Evolutionary conservation across 768 basidiomycete species (phyloP).

Genomic region (Daedalea quercina): DNA sequence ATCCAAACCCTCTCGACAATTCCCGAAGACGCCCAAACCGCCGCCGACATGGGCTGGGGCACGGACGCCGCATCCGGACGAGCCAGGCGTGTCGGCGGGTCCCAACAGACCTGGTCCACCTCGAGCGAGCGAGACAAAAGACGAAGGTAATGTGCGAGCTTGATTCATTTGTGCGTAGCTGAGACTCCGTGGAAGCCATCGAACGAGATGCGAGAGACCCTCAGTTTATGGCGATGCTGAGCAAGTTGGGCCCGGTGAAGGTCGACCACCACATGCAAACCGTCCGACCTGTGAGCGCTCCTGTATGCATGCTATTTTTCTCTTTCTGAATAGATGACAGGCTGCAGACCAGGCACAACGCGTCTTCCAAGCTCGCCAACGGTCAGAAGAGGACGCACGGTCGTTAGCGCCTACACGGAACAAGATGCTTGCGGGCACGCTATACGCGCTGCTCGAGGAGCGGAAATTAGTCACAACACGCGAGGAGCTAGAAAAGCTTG

Average conservation of each 20-base stretch:
- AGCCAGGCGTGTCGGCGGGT: conserved; percentile 10
- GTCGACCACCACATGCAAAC: conserved; percentile 61
- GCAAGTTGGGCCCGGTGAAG: conserved; percentile 55
- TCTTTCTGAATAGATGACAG: conserved; percentile 1
- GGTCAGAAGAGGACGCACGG: conserved; percentile 50
- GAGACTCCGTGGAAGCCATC: conserved; percentile 36
- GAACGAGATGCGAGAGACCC: conserved; percentile 64
- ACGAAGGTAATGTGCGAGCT: conserved; percentile 30
- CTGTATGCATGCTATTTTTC: background rate
- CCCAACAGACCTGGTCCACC: conserved; percentile 12
- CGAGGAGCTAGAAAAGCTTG: conserved; percentile 42
- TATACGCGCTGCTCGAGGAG: conserved; percentile 56
- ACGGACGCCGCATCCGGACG: conserved; percentile 24
- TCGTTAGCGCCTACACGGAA: conserved; percentile 37
- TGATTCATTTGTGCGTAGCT: background rate
- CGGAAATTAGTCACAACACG: conserved; percentile 41
- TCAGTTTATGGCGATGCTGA: conserved; percentile 61
- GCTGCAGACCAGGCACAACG: conserved; percentile 28
- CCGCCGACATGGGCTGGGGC: conserved; percentile 44
- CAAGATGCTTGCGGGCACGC: conserved; percentile 43
- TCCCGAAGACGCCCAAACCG: conserved; percentile 39
- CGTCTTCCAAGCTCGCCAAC: conserved; percentile 47
- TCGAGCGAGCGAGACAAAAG: conserved; percentile 45
- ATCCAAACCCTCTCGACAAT: conserved; percentile 53
- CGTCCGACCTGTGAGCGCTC: conserved; percentile 37